Conservation (phyloP, 192 early-diverging fungal species). For the Irineochytrium annulatum region DNA sequence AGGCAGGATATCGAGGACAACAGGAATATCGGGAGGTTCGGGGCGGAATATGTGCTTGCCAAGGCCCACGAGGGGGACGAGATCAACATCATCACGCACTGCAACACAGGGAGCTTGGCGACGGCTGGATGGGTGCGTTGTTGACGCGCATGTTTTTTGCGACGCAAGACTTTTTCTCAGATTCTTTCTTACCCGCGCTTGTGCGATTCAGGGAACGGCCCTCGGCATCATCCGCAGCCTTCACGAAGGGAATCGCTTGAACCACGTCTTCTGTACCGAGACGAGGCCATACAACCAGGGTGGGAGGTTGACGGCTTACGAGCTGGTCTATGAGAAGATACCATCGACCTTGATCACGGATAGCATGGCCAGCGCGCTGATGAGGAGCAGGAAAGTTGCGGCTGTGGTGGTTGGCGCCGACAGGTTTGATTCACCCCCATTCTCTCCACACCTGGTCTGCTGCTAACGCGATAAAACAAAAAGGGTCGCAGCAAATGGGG, state of each 20-base stretch:
- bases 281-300: conserved; percentile 99
- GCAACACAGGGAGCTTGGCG: conserved; percentile 80
- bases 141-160: conserved; percentile 10
- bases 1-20: conserved; percentile 84
- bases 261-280: conserved; percentile 89
- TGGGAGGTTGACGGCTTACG: conserved; percentile 88
- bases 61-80: background rate
- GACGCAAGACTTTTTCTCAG: no score
- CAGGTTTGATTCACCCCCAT: conserved; percentile 35
- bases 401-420: conserved; percentile 97
- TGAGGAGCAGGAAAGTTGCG: conserved; percentile 57
- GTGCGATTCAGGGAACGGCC: conserved; percentile 75
- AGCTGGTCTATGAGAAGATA: conserved; percentile 88
- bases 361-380: conserved; percentile 82
- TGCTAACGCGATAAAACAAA: background rate
- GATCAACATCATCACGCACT: conserved; percentile 82
- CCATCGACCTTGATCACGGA: conserved; percentile 89
- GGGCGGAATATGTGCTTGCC: conserved; percentile 69
- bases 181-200: no score
- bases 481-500: conserved; percentile 88
- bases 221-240: conserved; percentile 88
- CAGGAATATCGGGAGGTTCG: conserved; percentile 73
- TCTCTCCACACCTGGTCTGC: background rate
- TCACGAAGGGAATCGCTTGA: conserved; percentile 47
- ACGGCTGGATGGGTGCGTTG: conserved; percentile 63